Conservation (phyloP, 495 filamentous ascomycete species). For the Hypoxylon cercidicola region DNA sequence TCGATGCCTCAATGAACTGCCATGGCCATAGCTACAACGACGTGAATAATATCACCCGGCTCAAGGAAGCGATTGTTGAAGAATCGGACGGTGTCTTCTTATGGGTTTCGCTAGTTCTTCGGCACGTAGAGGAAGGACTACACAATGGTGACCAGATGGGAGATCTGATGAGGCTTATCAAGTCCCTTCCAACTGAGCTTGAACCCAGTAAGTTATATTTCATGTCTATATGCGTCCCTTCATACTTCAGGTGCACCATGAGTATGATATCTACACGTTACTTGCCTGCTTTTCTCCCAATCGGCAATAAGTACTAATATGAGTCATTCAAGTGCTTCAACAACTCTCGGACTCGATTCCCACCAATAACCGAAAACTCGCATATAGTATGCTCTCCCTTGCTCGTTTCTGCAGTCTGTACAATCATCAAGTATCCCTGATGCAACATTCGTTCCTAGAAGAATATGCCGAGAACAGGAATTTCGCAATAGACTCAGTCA, state of each 20-base stretch:
- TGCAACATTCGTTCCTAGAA: slow-evolving; percentile 37
- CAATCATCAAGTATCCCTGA: slow-evolving; percentile 2
- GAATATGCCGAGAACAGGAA: slow-evolving; percentile 29
- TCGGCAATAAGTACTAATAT: background rate
- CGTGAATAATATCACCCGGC: background rate
- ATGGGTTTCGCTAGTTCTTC: slow-evolving; percentile 44
- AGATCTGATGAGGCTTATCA: slow-evolving; percentile 28
- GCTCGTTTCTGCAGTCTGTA: slow-evolving; percentile 3
- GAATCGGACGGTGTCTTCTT: slow-evolving; percentile 51
- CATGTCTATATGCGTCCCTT: background rate
- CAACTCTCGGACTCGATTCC: slow-evolving; percentile 28
- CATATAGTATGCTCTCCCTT: slow-evolving; percentile 30
- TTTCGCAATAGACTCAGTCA: slow-evolving; percentile 16
- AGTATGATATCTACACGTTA: too few relatives aligned
- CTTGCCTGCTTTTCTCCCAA: too few relatives aligned
- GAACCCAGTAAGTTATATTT: slow-evolving; percentile 23
- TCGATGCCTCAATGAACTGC: slow-evolving; percentile 12
- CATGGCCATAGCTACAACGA: background rate
- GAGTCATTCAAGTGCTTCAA: slow-evolving; percentile 13
- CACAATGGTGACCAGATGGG: slow-evolving; percentile 32
- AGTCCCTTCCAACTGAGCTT: slow-evolving; percentile 29
- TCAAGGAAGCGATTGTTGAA: slow-evolving; percentile 38
- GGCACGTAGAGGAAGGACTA: slow-evolving; percentile 31
- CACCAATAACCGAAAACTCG: slow-evolving; percentile 13
- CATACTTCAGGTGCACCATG: background rate